phyloP scores from a whole-genome alignment of 148 eudicot genomes.

The Tetragonia tetragonoides region DNA sequence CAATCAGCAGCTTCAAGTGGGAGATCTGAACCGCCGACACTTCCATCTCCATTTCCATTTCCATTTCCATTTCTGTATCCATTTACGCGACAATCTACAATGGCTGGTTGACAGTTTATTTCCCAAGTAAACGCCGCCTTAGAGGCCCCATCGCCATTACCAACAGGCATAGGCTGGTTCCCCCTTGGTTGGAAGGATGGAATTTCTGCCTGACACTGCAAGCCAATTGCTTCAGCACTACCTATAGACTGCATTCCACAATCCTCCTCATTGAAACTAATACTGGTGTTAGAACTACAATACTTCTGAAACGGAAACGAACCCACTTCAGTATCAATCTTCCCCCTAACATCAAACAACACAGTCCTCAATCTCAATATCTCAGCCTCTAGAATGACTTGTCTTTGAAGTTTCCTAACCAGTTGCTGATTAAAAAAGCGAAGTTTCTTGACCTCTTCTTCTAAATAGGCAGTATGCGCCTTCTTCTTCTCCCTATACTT shows the following conservation, averaged over 20 bases:
- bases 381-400: constrained; percentile 48
- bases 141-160: constrained; percentile 5
- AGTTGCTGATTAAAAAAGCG: constrained; percentile 46
- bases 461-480: constrained; percentile 57
- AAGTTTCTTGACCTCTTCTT: constrained; percentile 61
- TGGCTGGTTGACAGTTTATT: constrained; percentile 25
- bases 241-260: constrained; percentile 28
- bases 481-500: constrained; percentile 73
- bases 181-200: constrained; percentile 15
- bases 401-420: constrained; percentile 42
- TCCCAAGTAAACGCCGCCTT: constrained; percentile 20
- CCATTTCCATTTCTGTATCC: constrained; percentile 8
- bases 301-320: constrained; percentile 32
- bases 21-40: constrained; percentile 11
- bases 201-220: constrained; percentile 22
- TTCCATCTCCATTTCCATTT: neutral
- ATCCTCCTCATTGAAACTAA: constrained; percentile 32
- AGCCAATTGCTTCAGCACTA: constrained; percentile 4
- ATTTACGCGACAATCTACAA: constrained; percentile 27
- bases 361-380: constrained; percentile 43
- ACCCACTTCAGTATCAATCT: constrained; percentile 44
- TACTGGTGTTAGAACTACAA: constrained; percentile 20
- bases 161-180: neutral
- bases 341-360: constrained; percentile 42
- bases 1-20: constrained; percentile 20